Base-by-base conservation (phyloP, 305 asterid genomes). In the Fraxinus velutina region DNA sequence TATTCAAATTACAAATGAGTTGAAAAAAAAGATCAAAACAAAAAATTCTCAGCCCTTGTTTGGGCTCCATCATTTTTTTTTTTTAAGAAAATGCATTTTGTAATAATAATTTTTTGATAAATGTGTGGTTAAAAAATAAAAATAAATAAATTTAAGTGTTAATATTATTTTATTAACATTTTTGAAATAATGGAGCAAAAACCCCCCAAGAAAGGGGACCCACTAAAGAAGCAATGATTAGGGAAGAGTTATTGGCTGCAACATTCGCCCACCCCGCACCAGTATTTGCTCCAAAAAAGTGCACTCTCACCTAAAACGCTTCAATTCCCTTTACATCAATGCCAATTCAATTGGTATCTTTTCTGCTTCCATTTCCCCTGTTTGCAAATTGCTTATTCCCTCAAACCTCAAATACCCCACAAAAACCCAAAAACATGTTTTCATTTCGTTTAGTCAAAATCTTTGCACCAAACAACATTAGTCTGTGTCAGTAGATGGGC, bases 391-490 rank as follows among this genome's bases (percentile, higher is more conserved):
- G 34, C 62, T 9, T 9, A 75, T 47, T 50, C 87, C 85, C 89
- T 87, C 85, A 83, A 82, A 78, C 77, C n/a, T 39, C 10, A 47
- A 33, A 70, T 62, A 62, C 72, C 72, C 33, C 6, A 8, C 71
- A 21, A 62, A 37, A 27, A 34, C 5, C 12, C 27, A 77, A 78
- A 29, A 78, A 6, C 36, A 77, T 83, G 86, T 81, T 86, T 80
- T 84, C 77, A 13, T 75, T 70, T 82, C 84, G 83, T 83, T 80
- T 79, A 77, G 86, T 90, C 88, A 86, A 86, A 86, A 83, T 85
- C 85, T 82, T 81, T 83, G 86, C 74, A 86, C 88, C 87, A 73
- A 87, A 89, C 86, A 68, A 57, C 83, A n/a, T 75, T 60, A 60
- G 86, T 44, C 83, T 77, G 77, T 83, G 81, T 55, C 80, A 21